phyloP scores from a whole-genome alignment of 176 grass and related monocot species.

The Bonia amplexicaulis region DNA sequence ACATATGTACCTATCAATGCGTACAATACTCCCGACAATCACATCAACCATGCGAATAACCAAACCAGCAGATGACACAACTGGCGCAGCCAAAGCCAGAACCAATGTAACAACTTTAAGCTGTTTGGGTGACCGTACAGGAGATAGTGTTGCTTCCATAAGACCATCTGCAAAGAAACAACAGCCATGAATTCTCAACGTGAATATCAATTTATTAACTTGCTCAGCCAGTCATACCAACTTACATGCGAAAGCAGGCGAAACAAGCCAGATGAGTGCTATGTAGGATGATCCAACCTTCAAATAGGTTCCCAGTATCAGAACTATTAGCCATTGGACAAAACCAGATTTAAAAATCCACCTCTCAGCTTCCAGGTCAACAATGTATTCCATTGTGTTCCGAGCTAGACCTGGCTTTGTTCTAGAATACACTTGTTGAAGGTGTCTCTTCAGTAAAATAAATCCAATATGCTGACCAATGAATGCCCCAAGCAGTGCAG shows the following conservation, averaged over 20 bases:
- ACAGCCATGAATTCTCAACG: conserved; percentile 7
- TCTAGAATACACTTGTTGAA: conserved; percentile 32
- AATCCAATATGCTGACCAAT: conserved; percentile 85
- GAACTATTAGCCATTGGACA: conserved; percentile 75
- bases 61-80: conserved; percentile 67
- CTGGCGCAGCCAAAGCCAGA: conserved; percentile 58
- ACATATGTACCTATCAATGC: conserved; percentile 71
- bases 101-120: conserved; percentile 87
- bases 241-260: conserved; percentile 95
- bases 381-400: conserved; percentile 40
- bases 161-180: conserved; percentile 72
- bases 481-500: conserved; percentile 84
- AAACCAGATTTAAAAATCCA: conserved; percentile 98
- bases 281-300: conserved; percentile 73
- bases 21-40: conserved; percentile 69
- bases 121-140: conserved; percentile 62
- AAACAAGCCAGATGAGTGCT: conserved; percentile 91
- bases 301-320: conserved; percentile 75
- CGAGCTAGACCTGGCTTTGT: conserved; percentile 33
- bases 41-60: conserved; percentile 62
- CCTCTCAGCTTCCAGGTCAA: conserved; percentile 84
- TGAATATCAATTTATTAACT: not conserved
- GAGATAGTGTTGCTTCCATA: conserved; percentile 93
- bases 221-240: conserved; percentile 21
- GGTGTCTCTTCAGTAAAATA: conserved; percentile 48